Percentiles rank a stretch among this genome's conserved stretches.
Evolutionary conservation across 805 yeast species (phyloP).

Genomic region (Scheffersomyces spartinae): DNA sequence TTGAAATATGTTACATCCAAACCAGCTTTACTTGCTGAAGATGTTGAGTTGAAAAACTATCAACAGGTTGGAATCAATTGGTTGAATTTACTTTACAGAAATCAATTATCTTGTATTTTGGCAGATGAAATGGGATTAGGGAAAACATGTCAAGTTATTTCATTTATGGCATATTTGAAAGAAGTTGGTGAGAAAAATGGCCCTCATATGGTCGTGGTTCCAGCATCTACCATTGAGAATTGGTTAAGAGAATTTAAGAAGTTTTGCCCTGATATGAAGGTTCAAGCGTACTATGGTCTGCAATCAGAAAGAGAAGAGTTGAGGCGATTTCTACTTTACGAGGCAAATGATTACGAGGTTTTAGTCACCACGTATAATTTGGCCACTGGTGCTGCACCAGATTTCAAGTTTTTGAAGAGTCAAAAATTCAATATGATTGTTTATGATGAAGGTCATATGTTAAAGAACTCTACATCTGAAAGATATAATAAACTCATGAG

Average conservation of each 20-base stretch:
- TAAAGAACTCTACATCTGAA: conserved; percentile 81
- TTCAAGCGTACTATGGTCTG: conserved; percentile 91
- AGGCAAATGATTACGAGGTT: conserved; percentile 61
- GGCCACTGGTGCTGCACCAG: conserved; percentile 80
- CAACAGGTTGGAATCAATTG: conserved; percentile 98
- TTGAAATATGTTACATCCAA: conserved; percentile 48
- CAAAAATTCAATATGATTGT: conserved; percentile 78
- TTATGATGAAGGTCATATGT: conserved; percentile 96
- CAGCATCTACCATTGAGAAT: conserved; percentile 91
- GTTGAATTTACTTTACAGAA: conserved; percentile 70
- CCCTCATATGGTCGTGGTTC: conserved; percentile 91
- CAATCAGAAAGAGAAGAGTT: conserved; percentile 76
- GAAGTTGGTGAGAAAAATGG: conserved; percentile 44
- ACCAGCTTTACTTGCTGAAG: conserved; percentile 56
- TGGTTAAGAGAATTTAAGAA: conserved; percentile 92
- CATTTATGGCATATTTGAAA: conserved; percentile 79
- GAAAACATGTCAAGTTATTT: conserved; percentile 88
- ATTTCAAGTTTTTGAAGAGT: conserved; percentile 63
- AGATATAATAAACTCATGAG: conserved; percentile 82
- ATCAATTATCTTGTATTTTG: conserved; percentile 76
- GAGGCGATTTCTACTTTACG: conserved; percentile 58
- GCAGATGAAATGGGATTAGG: conserved; percentile 99
- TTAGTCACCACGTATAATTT: conserved; percentile 88
- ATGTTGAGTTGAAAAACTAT: conserved; percentile 66
- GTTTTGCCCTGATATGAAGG: conserved; percentile 71